Evolutionary conservation across 148 eudicot genomes (phyloP), one percentile per base, ranked within the genome.

Genomic region (Camellia japonica): DNA sequence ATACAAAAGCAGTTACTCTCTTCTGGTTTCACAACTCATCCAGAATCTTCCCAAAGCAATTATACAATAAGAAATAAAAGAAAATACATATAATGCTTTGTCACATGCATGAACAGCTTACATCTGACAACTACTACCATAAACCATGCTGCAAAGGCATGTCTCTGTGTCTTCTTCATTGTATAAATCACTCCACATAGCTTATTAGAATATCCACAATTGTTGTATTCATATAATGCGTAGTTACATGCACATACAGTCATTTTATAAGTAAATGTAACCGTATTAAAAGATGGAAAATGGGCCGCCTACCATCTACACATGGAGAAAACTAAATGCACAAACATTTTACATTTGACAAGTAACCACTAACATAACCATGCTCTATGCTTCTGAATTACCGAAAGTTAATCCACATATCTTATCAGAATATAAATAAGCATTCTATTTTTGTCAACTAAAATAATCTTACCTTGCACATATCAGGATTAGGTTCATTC

Each of bases 401-500:
- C 16, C n/a, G 3, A 43, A 71, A 66, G 18, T 73, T 55, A 41
- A 19, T 38, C 62, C 49, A 74, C 59, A 43, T 11, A 7, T 23
- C 18, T 3, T 16, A 58, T 11, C 74, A n/a, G 74, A 47, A 70
- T 12, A 42, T 20, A 41, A 60, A 58, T 16, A 3, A 60, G 8
- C 51, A 16, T 41, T 18, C 20, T 46, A 72, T 15, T 71, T 23
- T 18, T 65, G 6, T 55, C 61, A 51, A 73, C 19, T 58, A n/a
- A 79, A 76, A 66, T 70, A 72, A 64, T 10, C 61, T 30, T 85
- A 96, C 99, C 96, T 87, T 92, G 93, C 98, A 96, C 78, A 87
- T 62, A 82, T 93, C 99, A 79, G 98, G 89, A 90, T 92, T 89
- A 77, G 97, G 93, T 86, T 93, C 97, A 85, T 96, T 93, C 87